Conservation (phyloP, 1,284 basidiomycete species). For the Coniferiporia weirii region DNA sequence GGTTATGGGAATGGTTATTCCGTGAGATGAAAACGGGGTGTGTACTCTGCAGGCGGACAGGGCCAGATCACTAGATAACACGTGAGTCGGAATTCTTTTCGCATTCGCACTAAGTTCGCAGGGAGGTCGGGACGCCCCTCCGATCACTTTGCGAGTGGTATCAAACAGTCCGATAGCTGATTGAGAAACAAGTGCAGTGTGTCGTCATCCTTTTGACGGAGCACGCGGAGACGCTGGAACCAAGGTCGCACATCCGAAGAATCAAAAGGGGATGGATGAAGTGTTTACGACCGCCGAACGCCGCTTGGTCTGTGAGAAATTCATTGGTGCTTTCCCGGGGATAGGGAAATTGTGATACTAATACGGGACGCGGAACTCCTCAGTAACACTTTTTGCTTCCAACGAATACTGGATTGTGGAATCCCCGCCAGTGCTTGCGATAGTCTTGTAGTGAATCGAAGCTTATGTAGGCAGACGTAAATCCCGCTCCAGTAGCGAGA, state of each 20-base stretch:
- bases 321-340: not conserved
- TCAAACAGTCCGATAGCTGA: not conserved
- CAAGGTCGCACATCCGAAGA: not conserved
- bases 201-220: not conserved
- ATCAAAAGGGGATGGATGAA: not conserved
- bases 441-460: too few relatives aligned
- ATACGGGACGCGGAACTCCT: too few relatives aligned
- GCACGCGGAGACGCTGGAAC: not conserved
- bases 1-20: not conserved
- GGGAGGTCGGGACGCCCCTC: too few relatives aligned
- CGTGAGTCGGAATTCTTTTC: not conserved
- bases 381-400: too few relatives aligned
- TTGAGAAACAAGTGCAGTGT: not conserved
- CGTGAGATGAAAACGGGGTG: not conserved
- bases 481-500: too few relatives aligned
- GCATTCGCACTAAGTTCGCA: not conserved
- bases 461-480: too few relatives aligned
- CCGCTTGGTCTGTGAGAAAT: not conserved
- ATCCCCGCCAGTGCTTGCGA: too few relatives aligned
- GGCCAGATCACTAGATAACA: not conserved
- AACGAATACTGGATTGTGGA: too few relatives aligned
- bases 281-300: not conserved
- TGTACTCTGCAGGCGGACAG: not conserved
- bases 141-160: not conserved
- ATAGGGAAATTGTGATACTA: too few relatives aligned